Evolutionary conservation across 208 protist species (phyloP).

Genomic region (Acanthamoeba sp.): DNA sequence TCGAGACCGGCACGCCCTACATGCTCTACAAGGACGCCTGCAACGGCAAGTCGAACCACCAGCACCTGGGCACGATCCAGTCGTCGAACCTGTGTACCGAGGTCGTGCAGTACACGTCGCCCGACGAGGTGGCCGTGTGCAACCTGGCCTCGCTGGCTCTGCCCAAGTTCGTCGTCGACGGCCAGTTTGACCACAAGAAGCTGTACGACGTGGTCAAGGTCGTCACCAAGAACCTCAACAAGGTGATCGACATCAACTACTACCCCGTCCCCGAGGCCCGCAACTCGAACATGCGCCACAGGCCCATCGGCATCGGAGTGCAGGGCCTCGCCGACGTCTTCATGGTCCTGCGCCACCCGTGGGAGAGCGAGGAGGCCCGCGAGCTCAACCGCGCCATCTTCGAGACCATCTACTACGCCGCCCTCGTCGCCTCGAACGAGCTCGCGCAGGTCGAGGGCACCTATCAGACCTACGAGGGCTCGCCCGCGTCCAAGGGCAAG

Average conservation of each 20-base stretch:
- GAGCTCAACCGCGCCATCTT: constrained; percentile 98
- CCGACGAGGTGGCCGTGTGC: constrained; percentile 98
- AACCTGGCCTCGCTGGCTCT: constrained; percentile 99
- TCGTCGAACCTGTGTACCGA: constrained; percentile 99
- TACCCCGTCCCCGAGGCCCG: constrained; percentile 97
- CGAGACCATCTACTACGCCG: constrained; percentile 99
- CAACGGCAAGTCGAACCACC: constrained; percentile 99
- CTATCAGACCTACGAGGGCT: constrained; percentile 96
- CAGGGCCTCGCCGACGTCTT: constrained; percentile 99
- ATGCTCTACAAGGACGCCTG: constrained; percentile 99
- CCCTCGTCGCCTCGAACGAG: constrained; percentile 93
- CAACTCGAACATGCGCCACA: constrained; percentile 97
- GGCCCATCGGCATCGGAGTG: constrained; percentile 99
- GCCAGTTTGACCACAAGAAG: constrained; percentile 93
- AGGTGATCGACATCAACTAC: constrained; percentile 99
- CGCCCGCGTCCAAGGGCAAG: constrained; percentile 96
- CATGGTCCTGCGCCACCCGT: constrained; percentile 96
- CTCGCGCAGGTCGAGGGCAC: constrained; percentile 95
- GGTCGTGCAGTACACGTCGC: constrained; percentile 98
- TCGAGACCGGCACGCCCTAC: constrained; percentile 99
- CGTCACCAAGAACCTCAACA: constrained; percentile 97
- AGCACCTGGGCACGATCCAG: constrained; percentile 99
- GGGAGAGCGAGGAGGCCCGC: constrained; percentile 94
- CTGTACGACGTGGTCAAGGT: constrained; percentile 94
- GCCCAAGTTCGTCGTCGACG: constrained; percentile 95